Base-by-base conservation (phyloP, 2,329 filamentous ascomycete genomes). In the Talaromyces sp. region DNA sequence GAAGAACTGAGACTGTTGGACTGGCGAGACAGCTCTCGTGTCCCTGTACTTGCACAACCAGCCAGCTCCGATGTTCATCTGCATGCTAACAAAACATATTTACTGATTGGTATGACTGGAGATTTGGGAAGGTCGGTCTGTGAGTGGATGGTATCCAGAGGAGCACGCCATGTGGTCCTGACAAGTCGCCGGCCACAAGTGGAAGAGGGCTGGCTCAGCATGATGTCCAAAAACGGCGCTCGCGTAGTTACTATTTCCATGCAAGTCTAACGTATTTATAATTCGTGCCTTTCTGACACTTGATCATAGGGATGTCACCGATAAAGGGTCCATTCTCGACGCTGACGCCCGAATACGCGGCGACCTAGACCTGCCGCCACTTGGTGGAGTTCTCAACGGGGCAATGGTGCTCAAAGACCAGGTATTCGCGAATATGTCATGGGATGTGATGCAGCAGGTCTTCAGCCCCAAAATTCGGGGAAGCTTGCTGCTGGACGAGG, bases 381-480 rank as follows among this genome's bases (percentile, higher is more conserved):
- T 78, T 32, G 70, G 62, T 1, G 76, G 76, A n/a, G 73, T 77
- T 6, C 66, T 66, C 4, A 71, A 77, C 25, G 75, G 69, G 1
- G 75, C 76, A 4, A 73, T 77, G 70, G 69, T 78, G 6, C 63
- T 78, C 1, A 44, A 66, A 2, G 77, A 78, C 54, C 65, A 58
- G 4, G 54, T 69, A 1, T 76, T 80, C 32, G 55, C 60, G 7
- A 65, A 76, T 17, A 69, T 77, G 58, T 60, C 68, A 4, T 66
- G 65, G 15, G 70, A 76, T 0, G 62, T 69, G 1, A 63, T 77
- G 19, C 58, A 68, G 2, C 63, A 66, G 9, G 69, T 71, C 0
- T 61, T 74, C 0, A 61, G 64, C 0, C 78, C 78, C 2, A 80
- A 80, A 65, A 72, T 80, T 1, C 59, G 72, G 0, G 78, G 79